A percentile compares a stretch with the other conserved stretches of the same genome.
Conservation (phyloP, 306 rosid genomes). For the Citrullus mucosospermus region DNA sequence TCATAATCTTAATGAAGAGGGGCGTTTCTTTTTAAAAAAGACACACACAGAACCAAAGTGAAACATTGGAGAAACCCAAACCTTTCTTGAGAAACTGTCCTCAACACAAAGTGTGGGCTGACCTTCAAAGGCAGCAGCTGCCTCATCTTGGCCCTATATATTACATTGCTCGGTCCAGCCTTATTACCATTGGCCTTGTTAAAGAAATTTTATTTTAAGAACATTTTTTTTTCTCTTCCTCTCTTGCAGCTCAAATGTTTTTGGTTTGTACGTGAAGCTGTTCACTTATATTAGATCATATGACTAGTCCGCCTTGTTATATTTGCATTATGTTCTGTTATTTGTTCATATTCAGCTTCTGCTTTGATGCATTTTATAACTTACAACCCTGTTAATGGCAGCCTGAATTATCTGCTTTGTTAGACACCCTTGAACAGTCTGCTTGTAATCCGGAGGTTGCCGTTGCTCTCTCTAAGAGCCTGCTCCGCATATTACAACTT, state of each 20-base stretch:
- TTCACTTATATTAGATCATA: not conserved
- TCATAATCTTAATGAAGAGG: too few relatives aligned
- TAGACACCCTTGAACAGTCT: conserved; percentile 76
- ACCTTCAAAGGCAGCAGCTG: too few relatives aligned
- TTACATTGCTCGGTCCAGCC: too few relatives aligned
- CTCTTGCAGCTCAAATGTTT: not conserved
- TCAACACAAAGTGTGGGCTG: too few relatives aligned
- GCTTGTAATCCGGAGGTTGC: conserved; percentile 69
- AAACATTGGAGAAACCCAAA: too few relatives aligned
- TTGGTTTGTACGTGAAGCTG: not conserved
- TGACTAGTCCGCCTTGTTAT: not conserved
- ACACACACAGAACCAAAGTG: too few relatives aligned
- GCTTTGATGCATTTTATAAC: conserved; percentile 4
- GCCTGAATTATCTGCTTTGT: conserved; percentile 75
- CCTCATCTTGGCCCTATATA: too few relatives aligned
- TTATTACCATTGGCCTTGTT: too few relatives aligned
- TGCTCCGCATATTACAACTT: conserved; percentile 52
- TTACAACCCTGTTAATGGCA: conserved; percentile 16
- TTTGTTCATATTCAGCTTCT: conserved; percentile 13
- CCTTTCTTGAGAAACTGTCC: too few relatives aligned
- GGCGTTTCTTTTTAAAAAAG: too few relatives aligned
- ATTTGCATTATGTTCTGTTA: conserved; percentile 6
- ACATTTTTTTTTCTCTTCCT: too few relatives aligned
- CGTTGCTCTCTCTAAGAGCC: conserved; percentile 53
- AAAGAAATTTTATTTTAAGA: too few relatives aligned